These are phyloP conservation scores for Hansfordia pulvinata DNA, from an alignment of 2,329 filamentous ascomycete species.

Conservation along the genomic window DNA sequence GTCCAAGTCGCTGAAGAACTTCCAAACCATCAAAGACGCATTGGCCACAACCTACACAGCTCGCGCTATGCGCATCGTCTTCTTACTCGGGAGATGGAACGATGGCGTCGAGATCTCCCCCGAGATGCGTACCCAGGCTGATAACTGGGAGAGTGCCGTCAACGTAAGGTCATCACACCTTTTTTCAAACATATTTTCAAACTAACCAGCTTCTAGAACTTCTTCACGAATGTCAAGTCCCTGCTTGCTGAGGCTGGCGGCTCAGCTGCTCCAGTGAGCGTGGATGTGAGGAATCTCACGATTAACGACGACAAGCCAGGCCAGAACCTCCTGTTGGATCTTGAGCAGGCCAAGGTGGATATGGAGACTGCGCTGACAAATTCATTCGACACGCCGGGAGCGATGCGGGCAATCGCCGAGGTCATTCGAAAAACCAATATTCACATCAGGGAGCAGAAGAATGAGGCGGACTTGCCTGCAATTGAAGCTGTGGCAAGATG, in stretches of 20 bases:
- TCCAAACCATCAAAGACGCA: conserved; percentile 82
- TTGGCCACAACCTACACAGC: conserved; percentile 59
- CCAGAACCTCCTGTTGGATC: conserved; percentile 21
- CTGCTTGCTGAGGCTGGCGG: conserved; percentile 31
- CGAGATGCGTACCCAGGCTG: conserved; percentile 61
- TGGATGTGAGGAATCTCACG: conserved; percentile 21
- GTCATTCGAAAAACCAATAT: conserved; percentile 68
- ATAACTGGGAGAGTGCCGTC: conserved; percentile 68
- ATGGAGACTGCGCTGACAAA: conserved; percentile 53
- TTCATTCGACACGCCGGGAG: conserved; percentile 75
- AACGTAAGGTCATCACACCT: conserved; percentile 30
- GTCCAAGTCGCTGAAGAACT: conserved; percentile 93
- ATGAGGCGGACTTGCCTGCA: conserved; percentile 27
- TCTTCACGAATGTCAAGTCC: conserved; percentile 43
- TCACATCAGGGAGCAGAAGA: conserved; percentile 32
- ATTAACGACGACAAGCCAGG: conserved; percentile 17
- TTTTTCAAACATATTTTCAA: background rate
- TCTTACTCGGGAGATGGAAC: conserved; percentile 79
- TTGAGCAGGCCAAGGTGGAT: conserved; percentile 40
- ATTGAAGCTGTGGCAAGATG: conserved; percentile 54
- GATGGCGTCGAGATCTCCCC: conserved; percentile 84
- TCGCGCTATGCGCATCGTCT: conserved; percentile 69
- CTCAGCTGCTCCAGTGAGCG: conserved; percentile 9
- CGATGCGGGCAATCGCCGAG: conserved; percentile 65
- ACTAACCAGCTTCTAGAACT: conserved; percentile 27